These are phyloP conservation scores for Rubus parviflorus DNA, from an alignment of 306 rosid genomes.

Conservation along the genomic window DNA sequence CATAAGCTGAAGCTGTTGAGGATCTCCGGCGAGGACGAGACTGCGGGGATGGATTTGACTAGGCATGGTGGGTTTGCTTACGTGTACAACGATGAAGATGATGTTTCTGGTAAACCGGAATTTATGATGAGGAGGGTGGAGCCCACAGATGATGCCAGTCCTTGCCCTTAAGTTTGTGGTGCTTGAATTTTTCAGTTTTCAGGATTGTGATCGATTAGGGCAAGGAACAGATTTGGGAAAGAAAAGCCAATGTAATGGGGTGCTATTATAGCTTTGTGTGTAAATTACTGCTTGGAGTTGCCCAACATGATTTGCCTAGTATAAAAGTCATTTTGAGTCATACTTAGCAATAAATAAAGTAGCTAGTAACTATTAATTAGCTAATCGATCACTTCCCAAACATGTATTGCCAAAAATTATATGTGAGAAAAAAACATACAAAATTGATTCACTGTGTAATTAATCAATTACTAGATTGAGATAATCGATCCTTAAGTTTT, in stretches of 20 bases:
- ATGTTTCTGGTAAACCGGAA: conserved; percentile 17
- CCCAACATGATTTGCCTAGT: not conserved
- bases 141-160: conserved; percentile 21
- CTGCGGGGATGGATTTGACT: conserved; percentile 71
- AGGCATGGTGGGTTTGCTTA: conserved; percentile 87
- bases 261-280: too few species aligned
- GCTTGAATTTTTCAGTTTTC: not conserved
- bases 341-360: too few species aligned
- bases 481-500: too few species aligned
- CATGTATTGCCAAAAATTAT: too few species aligned
- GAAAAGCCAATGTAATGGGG: too few species aligned
- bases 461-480: too few species aligned
- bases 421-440: too few species aligned
- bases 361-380: too few species aligned
- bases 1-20: conserved; percentile 54
- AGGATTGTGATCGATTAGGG: not conserved
- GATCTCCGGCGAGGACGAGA: conserved; percentile 58
- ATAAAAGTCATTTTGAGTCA: not conserved
- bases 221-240: not conserved
- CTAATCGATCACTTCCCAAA: too few species aligned
- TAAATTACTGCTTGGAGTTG: too few species aligned
- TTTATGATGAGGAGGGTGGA: conserved; percentile 33
- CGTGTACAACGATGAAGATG: conserved; percentile 45
- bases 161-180: not conserved
- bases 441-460: too few species aligned